Conservation (phyloP, 306 rosid genomes). For the Styphnolobium japonicum region DNA sequence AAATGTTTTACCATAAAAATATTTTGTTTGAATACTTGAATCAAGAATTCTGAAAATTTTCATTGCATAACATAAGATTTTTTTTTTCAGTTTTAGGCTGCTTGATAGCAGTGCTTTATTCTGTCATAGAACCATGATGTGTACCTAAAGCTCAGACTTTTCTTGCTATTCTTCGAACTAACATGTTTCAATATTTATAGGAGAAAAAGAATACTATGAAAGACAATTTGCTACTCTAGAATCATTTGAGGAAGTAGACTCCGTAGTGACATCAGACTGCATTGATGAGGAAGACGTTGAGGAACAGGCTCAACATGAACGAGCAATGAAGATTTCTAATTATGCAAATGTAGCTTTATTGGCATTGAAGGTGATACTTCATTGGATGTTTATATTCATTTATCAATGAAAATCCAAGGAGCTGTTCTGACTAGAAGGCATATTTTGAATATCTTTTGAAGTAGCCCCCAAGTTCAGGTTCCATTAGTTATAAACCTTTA, state of each 20-base stretch:
- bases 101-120: neutral
- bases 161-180: neutral
- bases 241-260: slow-evolving; percentile 70
- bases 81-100: neutral
- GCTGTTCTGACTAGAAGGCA: neutral
- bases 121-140: neutral
- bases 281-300: slow-evolving; percentile 29
- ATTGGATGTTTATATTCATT: neutral
- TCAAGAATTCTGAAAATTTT: neutral
- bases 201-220: slow-evolving; percentile 67
- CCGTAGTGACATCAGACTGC: slow-evolving; percentile 29
- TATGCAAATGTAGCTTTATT: slow-evolving; percentile 53
- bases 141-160: neutral
- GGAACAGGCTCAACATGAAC: slow-evolving; percentile 59
- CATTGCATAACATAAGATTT: neutral
- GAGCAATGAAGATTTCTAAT: slow-evolving; percentile 66
- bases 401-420: neutral
- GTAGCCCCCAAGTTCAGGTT: neutral
- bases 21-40: too few relatives aligned
- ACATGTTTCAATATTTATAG: slow-evolving; percentile 21
- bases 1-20: too few relatives aligned
- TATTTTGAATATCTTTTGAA: neutral
- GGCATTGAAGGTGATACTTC: slow-evolving; percentile 53
- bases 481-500: neutral
- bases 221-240: slow-evolving; percentile 61